Conservation (phyloP, 495 filamentous ascomycete genomes). For the Aspergillus steynii region DNA sequence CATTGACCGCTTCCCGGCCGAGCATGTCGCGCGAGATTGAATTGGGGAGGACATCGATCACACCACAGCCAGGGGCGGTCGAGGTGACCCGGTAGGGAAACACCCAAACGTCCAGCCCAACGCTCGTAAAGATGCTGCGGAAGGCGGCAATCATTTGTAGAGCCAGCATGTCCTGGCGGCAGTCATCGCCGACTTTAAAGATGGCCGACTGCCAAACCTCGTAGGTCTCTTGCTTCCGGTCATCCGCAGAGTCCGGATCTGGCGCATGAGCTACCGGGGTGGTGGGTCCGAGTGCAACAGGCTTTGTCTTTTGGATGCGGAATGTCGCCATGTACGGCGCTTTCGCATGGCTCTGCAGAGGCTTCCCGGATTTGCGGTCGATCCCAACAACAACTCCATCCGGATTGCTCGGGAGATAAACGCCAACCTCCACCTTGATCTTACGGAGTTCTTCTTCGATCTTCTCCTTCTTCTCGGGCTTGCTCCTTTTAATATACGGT, state of each 20-base stretch:
- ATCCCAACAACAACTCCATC: constrained; percentile 97
- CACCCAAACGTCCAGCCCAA: constrained; percentile 94
- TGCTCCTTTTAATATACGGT: constrained; percentile 87
- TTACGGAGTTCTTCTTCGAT: constrained; percentile 98
- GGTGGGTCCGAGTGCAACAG: constrained; percentile 16
- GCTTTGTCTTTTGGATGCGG: constrained; percentile 80
- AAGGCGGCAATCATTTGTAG: constrained; percentile 98
- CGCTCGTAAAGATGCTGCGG: constrained; percentile 89
- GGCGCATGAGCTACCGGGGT: constrained; percentile 4
- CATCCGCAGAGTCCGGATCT: constrained; percentile 10
- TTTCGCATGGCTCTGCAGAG: constrained; percentile 95
- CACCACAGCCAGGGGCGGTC: constrained; percentile 96
- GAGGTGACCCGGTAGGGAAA: constrained; percentile 97
- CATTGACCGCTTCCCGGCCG: constrained; percentile 94
- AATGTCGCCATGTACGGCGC: constrained; percentile 99
- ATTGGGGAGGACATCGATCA: constrained; percentile 96
- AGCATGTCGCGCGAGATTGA: constrained; percentile 99
- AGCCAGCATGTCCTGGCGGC: constrained; percentile 93
- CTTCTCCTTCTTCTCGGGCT: constrained; percentile 97
- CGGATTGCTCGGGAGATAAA: constrained; percentile 95
- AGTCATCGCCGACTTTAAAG: constrained; percentile 99
- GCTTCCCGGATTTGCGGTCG: constrained; percentile 95
- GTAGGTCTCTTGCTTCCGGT: constrained; percentile 54
- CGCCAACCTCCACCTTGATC: constrained; percentile 93
- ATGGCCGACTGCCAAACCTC: constrained; percentile 99